Conservation (phyloP, 306 rosid species). For the Gastrolobium villosum region DNA sequence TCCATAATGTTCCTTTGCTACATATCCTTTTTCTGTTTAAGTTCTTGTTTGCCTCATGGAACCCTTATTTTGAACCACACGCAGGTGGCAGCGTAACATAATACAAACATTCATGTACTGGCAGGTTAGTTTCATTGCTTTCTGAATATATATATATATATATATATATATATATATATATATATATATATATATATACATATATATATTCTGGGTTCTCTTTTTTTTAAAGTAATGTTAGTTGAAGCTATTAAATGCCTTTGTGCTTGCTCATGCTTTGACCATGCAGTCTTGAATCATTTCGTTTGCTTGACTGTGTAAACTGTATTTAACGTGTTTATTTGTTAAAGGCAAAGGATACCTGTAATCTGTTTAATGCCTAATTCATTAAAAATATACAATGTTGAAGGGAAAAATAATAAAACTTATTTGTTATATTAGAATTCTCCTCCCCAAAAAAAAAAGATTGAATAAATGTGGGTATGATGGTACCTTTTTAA, state of each 20-base stretch:
- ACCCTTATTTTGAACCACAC: conserved; percentile 24
- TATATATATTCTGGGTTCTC: not conserved
- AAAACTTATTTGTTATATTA: not conserved
- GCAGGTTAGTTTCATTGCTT: conserved; percentile 74
- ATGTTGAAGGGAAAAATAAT: not conserved
- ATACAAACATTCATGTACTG: conserved; percentile 91
- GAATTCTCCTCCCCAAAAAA: not conserved
- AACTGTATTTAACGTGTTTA: not conserved
- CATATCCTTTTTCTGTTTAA: conserved; percentile 2
- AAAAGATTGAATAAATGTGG: not conserved
- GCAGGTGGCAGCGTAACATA: conserved; percentile 95
- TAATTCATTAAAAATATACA: not conserved
- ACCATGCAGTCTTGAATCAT: not conserved
- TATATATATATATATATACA: too few relatives aligned
- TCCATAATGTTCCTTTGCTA: not conserved
- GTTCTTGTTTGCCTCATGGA: conserved; percentile 28
- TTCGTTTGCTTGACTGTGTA: not conserved
- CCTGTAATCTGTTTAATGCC: not conserved
- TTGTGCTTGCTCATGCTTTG: not conserved
- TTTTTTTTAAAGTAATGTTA: not conserved
- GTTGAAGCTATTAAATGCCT: conserved; percentile 2
- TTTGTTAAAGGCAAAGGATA: not conserved
- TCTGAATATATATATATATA: conserved; percentile 14
- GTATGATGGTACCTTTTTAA: not conserved
- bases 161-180: too few relatives aligned